Conservation (phyloP, 169 alveolate species). For the Eimeria sp. region DNA sequence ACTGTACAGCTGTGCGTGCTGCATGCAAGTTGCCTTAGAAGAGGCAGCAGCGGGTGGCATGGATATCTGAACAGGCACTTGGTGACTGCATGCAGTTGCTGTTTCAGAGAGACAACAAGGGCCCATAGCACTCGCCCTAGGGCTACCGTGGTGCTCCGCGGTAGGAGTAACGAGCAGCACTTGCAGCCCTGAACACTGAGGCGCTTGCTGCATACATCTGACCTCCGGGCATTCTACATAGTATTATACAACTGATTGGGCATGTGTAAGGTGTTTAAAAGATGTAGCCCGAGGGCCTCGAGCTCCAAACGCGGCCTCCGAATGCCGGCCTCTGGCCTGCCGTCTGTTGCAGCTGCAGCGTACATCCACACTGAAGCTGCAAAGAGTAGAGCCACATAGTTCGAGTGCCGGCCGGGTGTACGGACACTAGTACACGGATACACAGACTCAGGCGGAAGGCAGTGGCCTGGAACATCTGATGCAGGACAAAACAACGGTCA, state of each 20-base stretch:
- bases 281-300: background rate
- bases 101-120: background rate
- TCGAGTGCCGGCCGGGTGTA: background rate
- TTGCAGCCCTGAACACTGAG: background rate
- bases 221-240: no score
- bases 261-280: no score
- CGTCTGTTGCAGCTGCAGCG: background rate
- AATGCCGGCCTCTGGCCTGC: no score
- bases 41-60: background rate
- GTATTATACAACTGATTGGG: background rate
- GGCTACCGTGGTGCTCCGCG: background rate
- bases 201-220: background rate
- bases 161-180: background rate
- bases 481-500: background rate
- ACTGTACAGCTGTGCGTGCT: background rate
- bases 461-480: no score
- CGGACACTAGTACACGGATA: background rate
- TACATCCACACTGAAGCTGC: background rate
- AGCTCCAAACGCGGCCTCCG: no score
- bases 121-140: background rate
- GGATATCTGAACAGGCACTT: background rate
- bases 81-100: background rate
- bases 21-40: background rate
- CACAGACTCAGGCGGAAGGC: background rate
- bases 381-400: background rate